Evolutionary conservation across 2,329 filamentous ascomycete genomes (phyloP).

Genomic region (Beauveria medogensis): DNA sequence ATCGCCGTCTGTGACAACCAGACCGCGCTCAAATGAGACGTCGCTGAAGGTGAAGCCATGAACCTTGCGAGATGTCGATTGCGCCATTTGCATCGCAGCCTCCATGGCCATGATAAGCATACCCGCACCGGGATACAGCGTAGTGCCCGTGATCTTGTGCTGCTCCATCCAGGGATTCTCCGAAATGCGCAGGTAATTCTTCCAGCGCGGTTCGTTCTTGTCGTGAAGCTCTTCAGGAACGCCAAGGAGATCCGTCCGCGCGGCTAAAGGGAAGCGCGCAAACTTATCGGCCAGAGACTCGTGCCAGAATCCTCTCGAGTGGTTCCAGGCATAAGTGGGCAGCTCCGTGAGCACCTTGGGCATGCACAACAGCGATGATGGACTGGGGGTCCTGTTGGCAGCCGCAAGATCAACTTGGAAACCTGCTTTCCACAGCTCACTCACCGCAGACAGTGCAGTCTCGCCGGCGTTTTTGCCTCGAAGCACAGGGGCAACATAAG

Average conservation of each 20-base stretch:
- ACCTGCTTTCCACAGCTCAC: conserved; percentile 24
- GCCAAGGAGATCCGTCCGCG: conserved; percentile 33
- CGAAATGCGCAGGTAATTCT: conserved; percentile 18
- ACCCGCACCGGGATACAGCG: conserved; percentile 30
- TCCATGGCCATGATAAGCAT: conserved; percentile 27
- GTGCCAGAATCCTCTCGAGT: conserved; percentile 27
- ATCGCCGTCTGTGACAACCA: not conserved
- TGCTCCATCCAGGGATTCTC: conserved; percentile 30
- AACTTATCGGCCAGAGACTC: conserved; percentile 23
- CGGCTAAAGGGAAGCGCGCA: conserved; percentile 21
- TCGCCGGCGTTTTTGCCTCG: conserved; percentile 19
- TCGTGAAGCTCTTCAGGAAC: conserved; percentile 16
- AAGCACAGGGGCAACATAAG: not conserved
- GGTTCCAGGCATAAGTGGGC: conserved; percentile 14
- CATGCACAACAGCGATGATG: not conserved
- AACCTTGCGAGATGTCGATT: not conserved
- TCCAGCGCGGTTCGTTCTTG: conserved; percentile 19
- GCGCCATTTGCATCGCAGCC: conserved; percentile 15
- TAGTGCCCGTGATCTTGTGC: conserved; percentile 25
- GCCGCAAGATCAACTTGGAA: conserved; percentile 31
- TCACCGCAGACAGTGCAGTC: conserved; percentile 17
- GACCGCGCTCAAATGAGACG: not conserved
- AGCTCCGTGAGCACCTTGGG: not conserved
- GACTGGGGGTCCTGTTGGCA: conserved; percentile 25
- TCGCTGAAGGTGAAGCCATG: not conserved